Base-by-base conservation (phyloP, 192 early-diverging fungal species). In the Dispira simplex region DNA sequence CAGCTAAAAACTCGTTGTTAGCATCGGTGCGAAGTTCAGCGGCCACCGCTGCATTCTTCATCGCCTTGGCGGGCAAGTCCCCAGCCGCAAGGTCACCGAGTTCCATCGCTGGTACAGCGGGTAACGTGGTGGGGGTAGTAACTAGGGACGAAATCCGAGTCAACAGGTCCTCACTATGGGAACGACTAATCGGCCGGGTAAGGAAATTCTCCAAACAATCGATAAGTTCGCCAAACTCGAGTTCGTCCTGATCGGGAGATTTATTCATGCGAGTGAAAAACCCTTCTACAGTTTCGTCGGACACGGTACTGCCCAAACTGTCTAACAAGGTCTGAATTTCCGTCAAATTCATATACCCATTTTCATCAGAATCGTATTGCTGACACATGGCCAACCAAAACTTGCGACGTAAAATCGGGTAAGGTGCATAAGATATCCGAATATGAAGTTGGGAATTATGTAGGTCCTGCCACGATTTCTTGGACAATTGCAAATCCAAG, bases 321-420 rank as follows among this genome's bases (percentile, higher is more conserved):
- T 86, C 85, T 10, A 91, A 73, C 81, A 91, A 81, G 25, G 87
- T 77, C 55, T 79, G 79, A 13, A 91, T 67, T 47, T 82, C 78
- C 3, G 85, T 63, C 20, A 72, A 67, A 65, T 80, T 83, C 56
- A 89, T 70, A n/a, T 68, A 66, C 28, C 77, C 79, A 46, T 74
- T 85, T 21, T 77, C 80, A 46, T 87, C 84, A 0, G 67, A 70
- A 57, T 85, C 82, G 65, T 86, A 90, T 0, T 72, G 63, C 14
- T 77, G 78, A 44, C 81, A 73, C 14, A 89, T 70, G 10, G 82
- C 79, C 1, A 75, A 51, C 84, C 85, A 91, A 69, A 90, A 91
- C 66, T 85, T 82, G 46, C 74, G 68, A 28, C 88, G 73, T 20
- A 89, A 69, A 20, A 72, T 74, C 25, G 66, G 70, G 66, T 85